Conservation (phyloP, 768 basidiomycete species). For the Leucosporidium scottii region DNA sequence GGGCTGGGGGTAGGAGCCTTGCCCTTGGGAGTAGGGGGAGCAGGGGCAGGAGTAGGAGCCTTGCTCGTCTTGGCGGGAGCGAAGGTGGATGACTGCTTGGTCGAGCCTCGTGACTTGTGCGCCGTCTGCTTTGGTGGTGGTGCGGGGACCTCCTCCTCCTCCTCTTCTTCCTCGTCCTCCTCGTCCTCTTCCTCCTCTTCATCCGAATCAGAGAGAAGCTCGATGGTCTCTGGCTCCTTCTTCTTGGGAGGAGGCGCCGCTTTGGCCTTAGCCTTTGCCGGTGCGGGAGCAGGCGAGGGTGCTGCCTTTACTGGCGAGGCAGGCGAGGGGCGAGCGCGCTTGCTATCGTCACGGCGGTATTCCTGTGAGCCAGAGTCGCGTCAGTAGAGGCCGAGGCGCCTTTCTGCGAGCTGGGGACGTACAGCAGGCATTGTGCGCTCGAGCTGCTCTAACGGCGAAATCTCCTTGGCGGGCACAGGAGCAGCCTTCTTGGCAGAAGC, state of each 20-base stretch:
- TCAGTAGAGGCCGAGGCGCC: too few relatives aligned
- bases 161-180: not conserved
- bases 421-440: slow-evolving; percentile 32
- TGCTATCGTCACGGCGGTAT: too few relatives aligned
- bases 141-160: not conserved
- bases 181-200: not conserved
- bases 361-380: too few relatives aligned
- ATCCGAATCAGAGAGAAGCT: not conserved
- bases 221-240: not conserved
- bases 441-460: slow-evolving; percentile 24
- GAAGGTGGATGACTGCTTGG: too few relatives aligned
- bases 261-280: not conserved
- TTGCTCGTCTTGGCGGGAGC: not conserved
- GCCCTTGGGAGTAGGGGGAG: too few relatives aligned
- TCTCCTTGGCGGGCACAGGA: slow-evolving; percentile 6
- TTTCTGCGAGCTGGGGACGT: not conserved
- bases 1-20: too few relatives aligned
- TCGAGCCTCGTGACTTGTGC: too few relatives aligned
- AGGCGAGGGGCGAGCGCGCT: too few relatives aligned
- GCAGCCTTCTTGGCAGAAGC: not conserved
- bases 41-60: not conserved
- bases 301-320: not conserved
- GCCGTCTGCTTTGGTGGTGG: too few relatives aligned
- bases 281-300: not conserved
- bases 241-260: too few relatives aligned